Base-by-base conservation (phyloP, 1,139 yeast species). In the Diutina scorzettiae region DNA sequence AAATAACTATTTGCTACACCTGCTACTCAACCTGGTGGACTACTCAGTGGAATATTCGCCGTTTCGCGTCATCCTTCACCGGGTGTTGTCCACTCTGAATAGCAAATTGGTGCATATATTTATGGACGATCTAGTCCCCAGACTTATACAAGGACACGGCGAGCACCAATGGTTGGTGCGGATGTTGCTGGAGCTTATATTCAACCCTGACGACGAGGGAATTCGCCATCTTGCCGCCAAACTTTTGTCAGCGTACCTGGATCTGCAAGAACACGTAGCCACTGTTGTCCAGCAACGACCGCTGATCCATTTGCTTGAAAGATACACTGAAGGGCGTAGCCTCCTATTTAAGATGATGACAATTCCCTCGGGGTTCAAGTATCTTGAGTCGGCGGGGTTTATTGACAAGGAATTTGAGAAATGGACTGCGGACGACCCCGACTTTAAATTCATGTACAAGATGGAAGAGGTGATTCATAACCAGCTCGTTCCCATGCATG, bases 171-270 rank as follows among this genome's bases (percentile, higher is more conserved):
- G 68, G 51, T 59, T 65, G 39, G 57, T 72, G 28, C 73, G 71
- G 24, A 53, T 79, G 31, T 58, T 89, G 42, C 77, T 81, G 5
- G 73, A 75, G 28, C 89, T 82, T 53, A 58, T 89, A 4, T 86
- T 83, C 54, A 95, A 85, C 53, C 65, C 73, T 0, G 74, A 71
- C 14, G 25, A 32, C n/a, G 24, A 20, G 2, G 24, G 21, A 16
- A 32, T 32, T 12, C 24, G 37, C 4, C 21, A 21, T 12, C 21
- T 19, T 19, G 37, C 37, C 5, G 37, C 21, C 2, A 21, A 32
- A 6, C 25, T 32, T 4, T 8, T 32, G n/a, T 24, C 24, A 6
- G 14, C 51, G 0, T 51, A 44, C 29, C 52, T 52, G 41, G 32
- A 37, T 23, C 48, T 50, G 16, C 44, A 44, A 11, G 43, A 44